Evolutionary conservation across 148 eudicot species (phyloP).

Genomic region (Mesembryanthemum crystallinum): DNA sequence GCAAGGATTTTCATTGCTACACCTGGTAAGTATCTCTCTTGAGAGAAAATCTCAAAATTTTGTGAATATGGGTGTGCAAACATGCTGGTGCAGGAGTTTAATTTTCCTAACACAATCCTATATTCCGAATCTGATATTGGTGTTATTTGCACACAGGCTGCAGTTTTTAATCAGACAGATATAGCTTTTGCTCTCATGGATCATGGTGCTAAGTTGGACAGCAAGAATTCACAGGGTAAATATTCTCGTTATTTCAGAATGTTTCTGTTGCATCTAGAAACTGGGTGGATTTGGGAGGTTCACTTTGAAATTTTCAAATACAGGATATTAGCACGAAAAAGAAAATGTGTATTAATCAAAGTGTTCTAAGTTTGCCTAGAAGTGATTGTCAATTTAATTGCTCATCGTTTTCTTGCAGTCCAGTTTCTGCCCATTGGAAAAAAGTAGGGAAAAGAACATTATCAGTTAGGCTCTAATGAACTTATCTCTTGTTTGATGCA

Average conservation of each 20-base stretch:
- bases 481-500: neutral
- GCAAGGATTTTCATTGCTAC: conserved; percentile 71
- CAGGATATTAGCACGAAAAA: neutral
- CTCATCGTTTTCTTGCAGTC: neutral
- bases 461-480: neutral
- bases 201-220: conserved; percentile 58
- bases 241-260: neutral
- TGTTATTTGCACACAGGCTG: conserved; percentile 46
- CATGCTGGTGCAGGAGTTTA: neutral
- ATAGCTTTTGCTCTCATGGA: conserved; percentile 74
- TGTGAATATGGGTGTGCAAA: neutral
- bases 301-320: neutral
- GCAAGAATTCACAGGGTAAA: conserved; percentile 73
- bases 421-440: neutral
- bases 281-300: neutral
- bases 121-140: conserved; percentile 5
- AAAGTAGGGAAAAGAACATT: neutral
- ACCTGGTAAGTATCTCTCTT: conserved; percentile 55
- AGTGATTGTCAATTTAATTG: neutral
- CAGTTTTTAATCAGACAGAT: conserved; percentile 72
- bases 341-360: neutral
- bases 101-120: neutral
- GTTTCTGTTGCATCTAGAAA: neutral
- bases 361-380: too few relatives aligned
- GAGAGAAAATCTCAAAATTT: neutral